These are phyloP conservation scores for Echium plantagineum DNA, from an alignment of 257 asterid species.

Conservation along the genomic window DNA sequence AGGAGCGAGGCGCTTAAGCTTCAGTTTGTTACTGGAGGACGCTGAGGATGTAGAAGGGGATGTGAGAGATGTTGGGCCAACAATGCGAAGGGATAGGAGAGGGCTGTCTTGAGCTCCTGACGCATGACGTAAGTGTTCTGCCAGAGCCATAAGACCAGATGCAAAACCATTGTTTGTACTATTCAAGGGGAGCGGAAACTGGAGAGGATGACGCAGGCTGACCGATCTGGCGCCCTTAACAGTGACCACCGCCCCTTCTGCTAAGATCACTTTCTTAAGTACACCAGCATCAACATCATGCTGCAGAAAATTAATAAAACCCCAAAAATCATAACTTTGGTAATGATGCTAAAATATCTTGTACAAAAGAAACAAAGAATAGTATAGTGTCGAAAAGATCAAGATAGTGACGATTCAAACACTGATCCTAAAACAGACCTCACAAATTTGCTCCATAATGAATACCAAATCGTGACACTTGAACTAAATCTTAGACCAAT, in stretches of 20 bases:
- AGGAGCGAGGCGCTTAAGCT: constrained; percentile 92
- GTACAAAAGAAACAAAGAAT: neutral
- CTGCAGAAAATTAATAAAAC: constrained; percentile 19
- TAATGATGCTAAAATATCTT: too few relatives aligned
- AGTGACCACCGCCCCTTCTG: constrained; percentile 91
- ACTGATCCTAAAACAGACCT: neutral
- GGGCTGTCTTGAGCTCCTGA: constrained; percentile 37
- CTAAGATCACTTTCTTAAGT: constrained; percentile 74
- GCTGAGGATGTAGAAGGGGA: constrained; percentile 62
- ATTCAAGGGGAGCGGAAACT: constrained; percentile 82
- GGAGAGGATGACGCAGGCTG: constrained; percentile 72
- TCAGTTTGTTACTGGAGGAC: constrained; percentile 49
- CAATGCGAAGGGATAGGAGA: constrained; percentile 75
- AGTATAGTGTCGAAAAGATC: neutral
- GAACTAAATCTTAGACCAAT: too few relatives aligned
- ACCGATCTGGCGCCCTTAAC: constrained; percentile 96
- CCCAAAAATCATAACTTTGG: neutral
- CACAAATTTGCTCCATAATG: neutral
- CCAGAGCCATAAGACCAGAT: constrained; percentile 63
- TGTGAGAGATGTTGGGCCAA: constrained; percentile 85
- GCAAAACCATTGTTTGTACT: constrained; percentile 50
- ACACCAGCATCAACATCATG: constrained; percentile 76
- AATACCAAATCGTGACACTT: too few relatives aligned
- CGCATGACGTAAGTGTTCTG: constrained; percentile 63
- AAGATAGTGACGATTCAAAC: too few relatives aligned